These are phyloP conservation scores for Candida mesenterica DNA, from an alignment of 1,139 yeast genomes.

Conservation along the genomic window DNA sequence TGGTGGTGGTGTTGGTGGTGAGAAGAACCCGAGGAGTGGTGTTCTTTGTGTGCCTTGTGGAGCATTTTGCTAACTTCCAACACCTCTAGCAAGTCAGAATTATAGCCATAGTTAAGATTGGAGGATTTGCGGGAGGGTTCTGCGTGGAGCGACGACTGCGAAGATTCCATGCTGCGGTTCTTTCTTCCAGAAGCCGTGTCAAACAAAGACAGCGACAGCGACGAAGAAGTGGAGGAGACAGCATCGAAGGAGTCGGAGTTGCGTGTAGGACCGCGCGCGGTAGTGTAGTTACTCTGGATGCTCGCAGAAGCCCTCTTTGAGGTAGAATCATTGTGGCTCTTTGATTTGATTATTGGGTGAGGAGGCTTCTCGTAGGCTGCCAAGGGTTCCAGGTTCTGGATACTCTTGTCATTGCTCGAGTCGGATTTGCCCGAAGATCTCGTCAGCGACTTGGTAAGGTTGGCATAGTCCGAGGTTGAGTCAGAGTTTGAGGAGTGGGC, in stretches of 20 bases:
- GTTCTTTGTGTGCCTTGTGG: conserved; percentile 2
- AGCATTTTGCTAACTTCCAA: conserved; percentile 16
- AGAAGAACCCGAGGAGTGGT: neutral
- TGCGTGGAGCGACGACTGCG: neutral
- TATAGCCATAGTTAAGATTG: conserved; percentile 10
- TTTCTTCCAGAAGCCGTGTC: conserved; percentile 1
- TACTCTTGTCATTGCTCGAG: no score
- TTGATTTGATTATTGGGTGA: no score
- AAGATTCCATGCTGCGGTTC: conserved; percentile 1
- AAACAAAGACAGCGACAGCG: conserved; percentile 1
- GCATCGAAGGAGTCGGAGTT: neutral
- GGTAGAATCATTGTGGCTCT: neutral
- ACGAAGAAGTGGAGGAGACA: conserved; percentile 3
- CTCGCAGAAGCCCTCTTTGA: no score
- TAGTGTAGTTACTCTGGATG: no score
- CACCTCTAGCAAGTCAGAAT: conserved; percentile 17
- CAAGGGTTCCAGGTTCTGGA: no score
- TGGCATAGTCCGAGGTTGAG: no score
- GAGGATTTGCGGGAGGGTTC: conserved; percentile 4
- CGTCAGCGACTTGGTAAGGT: no score
- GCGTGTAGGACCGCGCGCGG: no score
- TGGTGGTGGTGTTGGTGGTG: no score
- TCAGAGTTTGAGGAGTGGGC: no score
- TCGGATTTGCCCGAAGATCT: no score
- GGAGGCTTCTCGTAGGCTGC: no score